Evolutionary conservation across 2,329 filamentous ascomycete species (phyloP).

Genomic region (Diplodia sapinea): DNA sequence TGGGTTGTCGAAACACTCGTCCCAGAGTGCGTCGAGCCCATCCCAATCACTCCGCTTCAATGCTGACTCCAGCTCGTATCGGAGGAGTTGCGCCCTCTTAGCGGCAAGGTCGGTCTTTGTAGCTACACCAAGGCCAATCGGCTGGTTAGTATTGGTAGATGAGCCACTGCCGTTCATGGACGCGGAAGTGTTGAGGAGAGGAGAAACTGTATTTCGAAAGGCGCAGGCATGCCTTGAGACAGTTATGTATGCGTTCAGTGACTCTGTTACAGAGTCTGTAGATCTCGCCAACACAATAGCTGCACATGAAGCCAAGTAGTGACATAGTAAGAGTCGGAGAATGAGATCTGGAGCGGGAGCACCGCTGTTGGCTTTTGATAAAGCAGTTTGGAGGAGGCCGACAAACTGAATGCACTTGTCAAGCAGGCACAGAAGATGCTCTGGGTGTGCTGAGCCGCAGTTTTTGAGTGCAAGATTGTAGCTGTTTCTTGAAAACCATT

Average conservation of each 20-base stretch:
- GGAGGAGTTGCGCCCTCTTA: constrained; percentile 71
- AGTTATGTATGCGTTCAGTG: constrained; percentile 65
- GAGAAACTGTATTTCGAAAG: constrained; percentile 60
- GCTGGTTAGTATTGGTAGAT: neutral
- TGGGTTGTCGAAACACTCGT: constrained; percentile 38
- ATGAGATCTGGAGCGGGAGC: constrained; percentile 51
- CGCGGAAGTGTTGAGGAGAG: constrained; percentile 40
- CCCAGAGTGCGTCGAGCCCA: constrained; percentile 65
- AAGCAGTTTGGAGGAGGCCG: constrained; percentile 41
- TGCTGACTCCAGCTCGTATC: constrained; percentile 81
- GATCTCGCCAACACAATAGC: constrained; percentile 56
- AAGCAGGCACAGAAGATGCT: constrained; percentile 62
- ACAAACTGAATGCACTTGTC: constrained; percentile 53
- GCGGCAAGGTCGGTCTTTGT: constrained; percentile 60
- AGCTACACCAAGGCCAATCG: constrained; percentile 48
- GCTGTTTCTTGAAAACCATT: constrained; percentile 83
- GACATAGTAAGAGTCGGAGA: constrained; percentile 69
- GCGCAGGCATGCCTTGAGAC: constrained; percentile 65
- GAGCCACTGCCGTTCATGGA: constrained; percentile 33
- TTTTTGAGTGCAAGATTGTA: constrained; percentile 78
- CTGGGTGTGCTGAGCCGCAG: constrained; percentile 62
- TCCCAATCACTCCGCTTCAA: constrained; percentile 71
- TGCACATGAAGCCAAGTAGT: constrained; percentile 66
- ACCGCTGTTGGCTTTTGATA: neutral
- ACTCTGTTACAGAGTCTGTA: constrained; percentile 48